Base-by-base conservation (phyloP, 2,329 filamentous ascomycete genomes). In the Fonsecaea nubica region DNA sequence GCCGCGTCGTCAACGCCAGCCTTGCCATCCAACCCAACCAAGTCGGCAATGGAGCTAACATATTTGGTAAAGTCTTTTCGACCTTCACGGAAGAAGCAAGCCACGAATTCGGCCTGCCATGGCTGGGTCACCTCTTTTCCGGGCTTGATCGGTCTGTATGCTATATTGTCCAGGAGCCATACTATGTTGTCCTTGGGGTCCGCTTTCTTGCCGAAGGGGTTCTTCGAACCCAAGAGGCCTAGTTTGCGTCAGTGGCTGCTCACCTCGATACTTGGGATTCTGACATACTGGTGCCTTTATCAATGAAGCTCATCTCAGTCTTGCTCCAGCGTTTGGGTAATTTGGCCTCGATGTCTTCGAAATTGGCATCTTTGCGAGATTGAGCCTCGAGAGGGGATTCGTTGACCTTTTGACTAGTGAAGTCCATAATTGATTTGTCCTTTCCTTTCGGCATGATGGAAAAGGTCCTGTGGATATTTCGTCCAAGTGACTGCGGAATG, bases 131-230 rank as follows among this genome's bases (percentile, higher is more conserved):
- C 30, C 1, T 79, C 77, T 65, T 77, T 73, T 18, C 74, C 72
- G 66, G 74, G 54, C 68, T 76, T 75, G 61, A 75, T 58, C 30
- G 77, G 73, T 67, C 87, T 86, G 76, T 90, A 94, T 4, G 93
- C 93, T 2, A 91, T 94, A 74, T 95, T 97, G 80, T 98, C 93
- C 56, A 97, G 83, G 7, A 97, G 82, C 94, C 94, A 97, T 48
- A 97, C 88, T 13, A 86, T 87, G 76, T 97, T 90, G 58, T 82
- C 77, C n/a, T 86, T 80, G 15, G 83, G 82, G 62, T 87, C 85
- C 55, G 92, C 85, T 38, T 83, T 80, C 54, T 84, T 84, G 0
- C 85, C 83, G 12, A 89, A 80, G 0, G 89, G 89, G 73, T 88
- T 90, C 58, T 76, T 74, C 55, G 73, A 71, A 32, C 78, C 77